These are phyloP conservation scores for Russula griseocarnosa DNA, from an alignment of 768 basidiomycete genomes.

Conservation along the genomic window DNA sequence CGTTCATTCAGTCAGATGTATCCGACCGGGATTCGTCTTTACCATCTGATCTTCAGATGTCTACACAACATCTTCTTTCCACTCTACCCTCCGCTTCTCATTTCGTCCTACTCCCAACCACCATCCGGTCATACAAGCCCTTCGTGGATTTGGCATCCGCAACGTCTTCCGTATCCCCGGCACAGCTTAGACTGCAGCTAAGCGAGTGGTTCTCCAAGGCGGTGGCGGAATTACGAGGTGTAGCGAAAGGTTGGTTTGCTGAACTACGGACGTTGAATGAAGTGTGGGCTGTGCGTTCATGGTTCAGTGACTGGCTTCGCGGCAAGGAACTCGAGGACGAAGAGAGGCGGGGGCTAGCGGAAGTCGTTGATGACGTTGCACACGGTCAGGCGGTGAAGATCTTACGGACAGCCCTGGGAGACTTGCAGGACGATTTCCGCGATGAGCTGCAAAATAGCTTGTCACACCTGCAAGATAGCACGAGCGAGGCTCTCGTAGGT, in stretches of 20 bases:
- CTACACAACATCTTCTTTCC: constrained; percentile 62
- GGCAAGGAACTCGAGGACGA: constrained; percentile 40
- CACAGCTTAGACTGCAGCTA: constrained; percentile 46
- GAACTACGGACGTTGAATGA: constrained; percentile 57
- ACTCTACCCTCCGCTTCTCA: constrained; percentile 80
- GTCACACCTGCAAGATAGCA: constrained; percentile 34
- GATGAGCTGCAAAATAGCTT: constrained; percentile 41
- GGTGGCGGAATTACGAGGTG: constrained; percentile 41
- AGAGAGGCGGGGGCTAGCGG: constrained; percentile 46
- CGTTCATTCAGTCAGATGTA: constrained; percentile 56
- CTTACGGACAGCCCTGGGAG: constrained; percentile 50
- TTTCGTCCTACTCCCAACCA: constrained; percentile 67
- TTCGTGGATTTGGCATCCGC: constrained; percentile 71
- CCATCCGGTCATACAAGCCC: constrained; percentile 75
- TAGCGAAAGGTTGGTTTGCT: constrained; percentile 54
- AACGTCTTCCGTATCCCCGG: constrained; percentile 47
- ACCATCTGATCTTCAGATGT: constrained; percentile 54
- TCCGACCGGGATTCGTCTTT: constrained; percentile 33
- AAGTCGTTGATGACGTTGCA: constrained; percentile 51
- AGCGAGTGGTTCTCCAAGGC: constrained; percentile 63
- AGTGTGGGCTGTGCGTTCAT: constrained; percentile 66
- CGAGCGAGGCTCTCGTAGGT: constrained; percentile 33
- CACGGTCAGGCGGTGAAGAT: constrained; percentile 52
- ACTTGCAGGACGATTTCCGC: constrained; percentile 46
- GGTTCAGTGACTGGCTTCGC: constrained; percentile 45